These are phyloP conservation scores for Picea engelmannii DNA, from an alignment of 83 land plant genomes.

Conservation along the genomic window DNA sequence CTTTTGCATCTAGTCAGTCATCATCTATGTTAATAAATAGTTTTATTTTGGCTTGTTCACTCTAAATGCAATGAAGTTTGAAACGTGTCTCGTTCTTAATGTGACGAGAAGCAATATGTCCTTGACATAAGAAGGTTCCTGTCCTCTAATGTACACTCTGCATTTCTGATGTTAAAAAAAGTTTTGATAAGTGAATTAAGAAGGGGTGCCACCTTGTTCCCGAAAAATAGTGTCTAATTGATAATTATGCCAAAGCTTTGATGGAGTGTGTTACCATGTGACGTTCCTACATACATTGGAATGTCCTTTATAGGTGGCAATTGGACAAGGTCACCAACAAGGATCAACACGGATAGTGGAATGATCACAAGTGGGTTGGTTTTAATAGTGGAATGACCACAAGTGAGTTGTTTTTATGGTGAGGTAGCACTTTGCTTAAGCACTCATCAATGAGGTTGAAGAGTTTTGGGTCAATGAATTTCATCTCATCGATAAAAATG, in stretches of 20 bases:
- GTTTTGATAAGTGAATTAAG: neutral
- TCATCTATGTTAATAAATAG: neutral
- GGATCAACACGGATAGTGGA: neutral
- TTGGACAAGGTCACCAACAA: neutral
- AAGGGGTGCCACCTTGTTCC: neutral
- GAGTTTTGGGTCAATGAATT: neutral
- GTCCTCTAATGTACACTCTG: neutral
- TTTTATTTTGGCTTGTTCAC: neutral
- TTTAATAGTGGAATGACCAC: neutral
- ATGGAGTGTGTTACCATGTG: neutral
- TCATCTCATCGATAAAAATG: neutral
- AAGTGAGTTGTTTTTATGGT: neutral
- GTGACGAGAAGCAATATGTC: neutral
- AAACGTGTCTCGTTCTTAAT: neutral
- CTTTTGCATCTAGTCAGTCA: neutral
- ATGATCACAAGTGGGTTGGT: too few relatives aligned
- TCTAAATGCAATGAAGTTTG: neutral
- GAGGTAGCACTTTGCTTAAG: neutral
- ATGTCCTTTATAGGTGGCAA: neutral
- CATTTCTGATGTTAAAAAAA: neutral
- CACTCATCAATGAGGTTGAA: neutral
- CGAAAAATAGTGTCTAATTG: neutral
- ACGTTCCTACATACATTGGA: neutral
- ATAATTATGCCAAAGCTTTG: neutral
- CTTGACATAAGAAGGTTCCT: too few relatives aligned